Base-by-base conservation (phyloP, 441 rosid genomes). In the Daphne laureola region DNA sequence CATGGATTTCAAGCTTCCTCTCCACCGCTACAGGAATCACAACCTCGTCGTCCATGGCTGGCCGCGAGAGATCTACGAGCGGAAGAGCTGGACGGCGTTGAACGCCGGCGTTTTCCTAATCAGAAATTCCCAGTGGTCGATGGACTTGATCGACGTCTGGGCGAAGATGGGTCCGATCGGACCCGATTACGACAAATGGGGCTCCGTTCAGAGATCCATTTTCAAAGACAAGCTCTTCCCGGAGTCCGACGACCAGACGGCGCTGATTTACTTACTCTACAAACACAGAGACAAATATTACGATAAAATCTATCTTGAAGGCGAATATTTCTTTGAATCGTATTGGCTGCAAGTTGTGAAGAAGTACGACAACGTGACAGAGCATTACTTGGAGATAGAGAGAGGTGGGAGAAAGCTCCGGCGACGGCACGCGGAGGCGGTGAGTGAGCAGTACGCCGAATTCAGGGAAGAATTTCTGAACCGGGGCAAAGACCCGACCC, bases 121-220 rank as follows among this genome's bases (percentile, higher is more conserved):
- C n/a, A 70, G 96, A 6, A 88, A 86, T 58, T 88, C 95, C 64
- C 96, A 88, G 61, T 91, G 98, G 98, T 88, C 96, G 9, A 78
- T 91, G 87, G 93, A 88, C 45, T 79, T 91, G 27, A 73, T 91
- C 58, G 78, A 79, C 17, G 67, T 51, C 3, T 91, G 96, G 96
- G 79, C 84, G 46, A 58, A 56, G 1, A 82, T 74, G 79, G 96
- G 96, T 12, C 96, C 96, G 0, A 68, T 78, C 36, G 43, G 76
- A 17, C 43, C 71, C 0, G 90, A 88, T 9, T 79, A 51, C 61
- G 12, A 14, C 0, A 79, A 77, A 15, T 91, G 96, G 95, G 96
- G 95, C n/a, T 17, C 35, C 23, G 72, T 79, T 65, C 85, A 79
- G 69, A 76, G 80, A 57, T 73, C 79, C 9, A 55, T 73, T n/a